A percentile compares a stretch with the other conserved stretches of the same genome.
phyloP scores from a whole-genome alignment of 2,329 filamentous ascomycete species.

The Fusarium annulatum region DNA sequence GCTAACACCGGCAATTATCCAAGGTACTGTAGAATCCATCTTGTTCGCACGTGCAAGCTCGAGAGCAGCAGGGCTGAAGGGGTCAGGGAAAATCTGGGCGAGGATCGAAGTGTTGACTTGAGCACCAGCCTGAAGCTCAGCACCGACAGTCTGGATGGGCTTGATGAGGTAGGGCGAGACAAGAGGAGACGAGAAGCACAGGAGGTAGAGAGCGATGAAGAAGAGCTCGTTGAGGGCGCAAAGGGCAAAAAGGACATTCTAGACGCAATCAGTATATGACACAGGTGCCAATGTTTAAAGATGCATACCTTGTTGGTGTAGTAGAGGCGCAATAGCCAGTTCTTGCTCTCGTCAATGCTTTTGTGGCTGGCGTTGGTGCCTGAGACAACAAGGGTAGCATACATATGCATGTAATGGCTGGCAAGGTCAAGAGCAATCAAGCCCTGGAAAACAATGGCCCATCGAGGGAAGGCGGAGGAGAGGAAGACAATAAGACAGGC shows the following conservation, averaged over 20 bases:
- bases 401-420: constrained; percentile 99
- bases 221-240: constrained; percentile 94
- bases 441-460: constrained; percentile 93
- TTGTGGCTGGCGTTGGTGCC: constrained; percentile 88
- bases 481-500: constrained; percentile 95
- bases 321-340: constrained; percentile 92
- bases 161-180: constrained; percentile 86
- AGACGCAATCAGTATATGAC: constrained; percentile 12
- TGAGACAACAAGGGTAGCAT: constrained; percentile 89
- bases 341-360: constrained; percentile 88
- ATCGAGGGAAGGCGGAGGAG: constrained; percentile 92
- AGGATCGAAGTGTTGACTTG: constrained; percentile 77
- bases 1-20: constrained; percentile 82
- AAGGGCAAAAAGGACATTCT: constrained; percentile 91
- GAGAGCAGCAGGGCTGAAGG: constrained; percentile 91
- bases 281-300: neutral
- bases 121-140: constrained; percentile 71
- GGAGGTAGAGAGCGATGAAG: constrained; percentile 97
- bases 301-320: constrained; percentile 89
- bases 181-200: constrained; percentile 93
- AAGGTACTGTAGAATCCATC: constrained; percentile 74
- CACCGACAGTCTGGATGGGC: constrained; percentile 64
- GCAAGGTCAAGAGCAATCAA: constrained; percentile 93
- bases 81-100: constrained; percentile 83
- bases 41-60: constrained; percentile 96